phyloP scores from a whole-genome alignment of 371 early-diverging fungal species.

The Mucor piriformis region DNA sequence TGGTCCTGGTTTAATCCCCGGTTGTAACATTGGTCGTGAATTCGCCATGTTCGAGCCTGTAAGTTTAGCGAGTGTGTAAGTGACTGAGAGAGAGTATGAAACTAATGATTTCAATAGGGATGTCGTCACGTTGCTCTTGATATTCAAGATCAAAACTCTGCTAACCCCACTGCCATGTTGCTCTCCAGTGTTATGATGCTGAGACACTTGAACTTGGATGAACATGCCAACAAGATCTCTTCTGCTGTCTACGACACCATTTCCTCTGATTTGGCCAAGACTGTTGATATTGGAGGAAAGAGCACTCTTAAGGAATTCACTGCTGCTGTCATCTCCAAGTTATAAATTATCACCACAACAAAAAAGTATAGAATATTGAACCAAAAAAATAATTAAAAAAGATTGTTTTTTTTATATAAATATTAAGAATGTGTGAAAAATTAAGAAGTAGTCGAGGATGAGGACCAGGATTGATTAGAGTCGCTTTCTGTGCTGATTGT shows the following conservation, averaged over 20 bases:
- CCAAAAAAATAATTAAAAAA: too few species aligned
- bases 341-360: conserved; percentile 42
- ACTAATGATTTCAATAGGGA: conserved; percentile 39
- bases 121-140: conserved; percentile 96
- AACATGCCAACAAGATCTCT: conserved; percentile 84
- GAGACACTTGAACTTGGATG: conserved; percentile 85
- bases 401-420: too few species aligned
- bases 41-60: conserved; percentile 95
- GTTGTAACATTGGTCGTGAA: conserved; percentile 94
- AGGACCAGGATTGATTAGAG: conserved; percentile 7
- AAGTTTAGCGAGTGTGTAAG: conserved; percentile 10
- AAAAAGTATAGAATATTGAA: neutral
- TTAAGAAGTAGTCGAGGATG: conserved; percentile 1
- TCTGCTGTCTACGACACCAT: conserved; percentile 62
- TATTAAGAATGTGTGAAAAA: neutral
- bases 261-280: conserved; percentile 29
- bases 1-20: conserved; percentile 94
- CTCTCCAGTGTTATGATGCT: conserved; percentile 91
- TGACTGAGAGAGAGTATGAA: neutral
- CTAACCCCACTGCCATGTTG: conserved; percentile 93
- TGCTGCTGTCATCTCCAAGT: conserved; percentile 68
- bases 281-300: conserved; percentile 52
- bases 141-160: conserved; percentile 89
- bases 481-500: conserved; percentile 11
- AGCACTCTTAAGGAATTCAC: conserved; percentile 91